Percentiles rank a stretch among this genome's conserved stretches.
These are phyloP conservation scores for Ambrosia artemisiifolia DNA, from an alignment of 129 eudicot species.

Conservation along the genomic window DNA sequence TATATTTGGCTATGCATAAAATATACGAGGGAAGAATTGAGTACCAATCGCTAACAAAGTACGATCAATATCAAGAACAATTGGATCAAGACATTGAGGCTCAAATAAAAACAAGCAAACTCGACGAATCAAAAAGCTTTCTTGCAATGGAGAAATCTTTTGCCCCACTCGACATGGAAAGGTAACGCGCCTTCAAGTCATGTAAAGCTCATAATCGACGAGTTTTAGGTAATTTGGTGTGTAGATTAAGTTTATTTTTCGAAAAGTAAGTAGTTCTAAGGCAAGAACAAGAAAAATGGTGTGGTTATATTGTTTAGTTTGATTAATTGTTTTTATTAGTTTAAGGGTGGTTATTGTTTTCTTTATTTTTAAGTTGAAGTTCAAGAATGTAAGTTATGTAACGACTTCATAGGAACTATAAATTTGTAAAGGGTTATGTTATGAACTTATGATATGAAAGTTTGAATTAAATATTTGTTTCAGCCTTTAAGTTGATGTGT, in stretches of 20 bases:
- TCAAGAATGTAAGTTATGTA: not conserved
- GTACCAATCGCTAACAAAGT: slow-evolving; percentile 39
- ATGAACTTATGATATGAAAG: slow-evolving; percentile 5
- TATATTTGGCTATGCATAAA: slow-evolving; percentile 48
- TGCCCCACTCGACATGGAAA: slow-evolving; percentile 63
- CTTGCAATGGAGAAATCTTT: slow-evolving; percentile 44
- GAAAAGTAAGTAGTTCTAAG: not conserved
- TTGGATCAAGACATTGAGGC: slow-evolving; percentile 62
- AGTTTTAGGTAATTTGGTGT: slow-evolving; percentile 9
- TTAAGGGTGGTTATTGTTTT: slow-evolving; percentile 9
- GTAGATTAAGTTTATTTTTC: slow-evolving; percentile 15
- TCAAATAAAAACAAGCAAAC: slow-evolving; percentile 31
- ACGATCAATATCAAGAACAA: slow-evolving; percentile 30
- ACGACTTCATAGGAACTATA: slow-evolving; percentile 12
- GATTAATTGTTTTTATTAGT: slow-evolving; percentile 23
- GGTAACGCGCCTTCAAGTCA: slow-evolving; percentile 30
- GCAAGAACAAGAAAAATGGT: not conserved
- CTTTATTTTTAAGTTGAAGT: slow-evolving; percentile 1
- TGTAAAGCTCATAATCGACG: not conserved
- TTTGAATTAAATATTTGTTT: not conserved
- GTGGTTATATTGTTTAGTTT: slow-evolving; percentile 31
- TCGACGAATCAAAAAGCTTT: slow-evolving; percentile 44
- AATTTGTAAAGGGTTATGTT: slow-evolving; percentile 29
- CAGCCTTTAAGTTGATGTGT: not conserved
- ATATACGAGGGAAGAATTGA: slow-evolving; percentile 44